These are phyloP conservation scores for Puccinia sorghi DNA, from an alignment of 1,284 basidiomycete species.

Conservation along the genomic window DNA sequence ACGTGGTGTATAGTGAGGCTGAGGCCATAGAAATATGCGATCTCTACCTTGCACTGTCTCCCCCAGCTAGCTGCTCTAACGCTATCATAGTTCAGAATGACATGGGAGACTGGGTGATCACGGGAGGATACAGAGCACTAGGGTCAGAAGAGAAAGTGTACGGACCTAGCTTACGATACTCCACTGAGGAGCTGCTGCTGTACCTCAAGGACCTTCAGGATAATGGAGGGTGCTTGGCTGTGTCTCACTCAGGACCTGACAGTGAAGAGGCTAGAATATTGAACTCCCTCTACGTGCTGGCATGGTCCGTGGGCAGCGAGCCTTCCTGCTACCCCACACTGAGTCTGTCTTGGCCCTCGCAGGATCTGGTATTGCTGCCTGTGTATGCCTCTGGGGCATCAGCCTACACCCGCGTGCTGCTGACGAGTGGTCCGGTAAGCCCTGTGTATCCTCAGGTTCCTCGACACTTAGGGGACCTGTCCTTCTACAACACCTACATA, in stretches of 20 bases:
- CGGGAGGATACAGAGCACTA: background rate
- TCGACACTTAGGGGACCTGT: too few species aligned
- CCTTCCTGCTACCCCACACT: background rate
- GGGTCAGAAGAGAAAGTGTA: background rate
- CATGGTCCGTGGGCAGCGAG: background rate
- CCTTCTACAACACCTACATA: background rate
- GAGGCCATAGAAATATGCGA: too few species aligned
- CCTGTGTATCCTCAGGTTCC: too few species aligned
- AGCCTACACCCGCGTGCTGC: background rate
- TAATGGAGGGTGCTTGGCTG: background rate
- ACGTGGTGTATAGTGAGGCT: too few species aligned
- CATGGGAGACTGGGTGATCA: too few species aligned
- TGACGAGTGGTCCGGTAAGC: too few species aligned
- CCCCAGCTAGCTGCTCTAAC: too few species aligned
- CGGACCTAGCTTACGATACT: background rate
- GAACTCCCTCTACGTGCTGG: background rate
- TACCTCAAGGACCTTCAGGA: background rate
- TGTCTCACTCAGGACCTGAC: background rate
- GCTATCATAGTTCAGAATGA: too few species aligned
- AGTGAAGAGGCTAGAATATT: background rate
- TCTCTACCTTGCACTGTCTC: too few species aligned
- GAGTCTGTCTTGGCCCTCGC: too few species aligned
- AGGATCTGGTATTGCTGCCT: background rate
- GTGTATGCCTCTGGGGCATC: background rate
- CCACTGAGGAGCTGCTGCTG: background rate